Evolutionary conservation across 768 basidiomycete species (phyloP), one percentile per base, ranked within the genome.

Genomic region (Psilocybe subaeruginosa): DNA sequence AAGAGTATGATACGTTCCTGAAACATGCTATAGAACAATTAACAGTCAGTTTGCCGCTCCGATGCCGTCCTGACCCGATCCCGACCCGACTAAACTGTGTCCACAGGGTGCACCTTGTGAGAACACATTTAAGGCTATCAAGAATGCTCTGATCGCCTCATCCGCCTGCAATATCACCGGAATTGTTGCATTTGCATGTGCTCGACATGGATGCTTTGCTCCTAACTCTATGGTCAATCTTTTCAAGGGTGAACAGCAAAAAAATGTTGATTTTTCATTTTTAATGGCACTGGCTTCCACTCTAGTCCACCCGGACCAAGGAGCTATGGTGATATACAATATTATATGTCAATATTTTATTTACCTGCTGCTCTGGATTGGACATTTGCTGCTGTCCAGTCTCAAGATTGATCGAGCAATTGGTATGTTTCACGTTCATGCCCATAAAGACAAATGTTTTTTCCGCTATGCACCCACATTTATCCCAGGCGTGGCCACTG

Each of bases 391-490:
- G 14, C 58, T 43, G 6, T 3, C 31, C 27, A 45, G 30, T 9
- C 43, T 53, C 8, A 48, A 23, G 3, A 47, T 74, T 17, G 43
- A 61, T 0, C 50, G 41, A 0, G 69, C 61, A 2, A 72, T 74
- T 12, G 66, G 72, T 0, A 50, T 70, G 2, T 73, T 70, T 58
- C 69, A 74, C 47, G 63, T 74, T 0, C 72, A 73, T 52, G 72
- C 50, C 0, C 69, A 74, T 60, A 60, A 64, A 5, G 56, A 66
- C 0, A 19, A 74, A 31, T 76, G 75, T 54, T 69, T 67, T 12
- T 49, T 68, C 4, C 50, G 70, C 0, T 78, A 61, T 63, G 60
- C 68, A 1, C 33, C 64, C 0, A 50, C 60, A 0, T 70, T 69
- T 9, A 66, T 72, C 16, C 51, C 64, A 0, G 59, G 66, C 0